phyloP scores from a whole-genome alignment of 306 rosid species.

The Vigna radiata region DNA sequence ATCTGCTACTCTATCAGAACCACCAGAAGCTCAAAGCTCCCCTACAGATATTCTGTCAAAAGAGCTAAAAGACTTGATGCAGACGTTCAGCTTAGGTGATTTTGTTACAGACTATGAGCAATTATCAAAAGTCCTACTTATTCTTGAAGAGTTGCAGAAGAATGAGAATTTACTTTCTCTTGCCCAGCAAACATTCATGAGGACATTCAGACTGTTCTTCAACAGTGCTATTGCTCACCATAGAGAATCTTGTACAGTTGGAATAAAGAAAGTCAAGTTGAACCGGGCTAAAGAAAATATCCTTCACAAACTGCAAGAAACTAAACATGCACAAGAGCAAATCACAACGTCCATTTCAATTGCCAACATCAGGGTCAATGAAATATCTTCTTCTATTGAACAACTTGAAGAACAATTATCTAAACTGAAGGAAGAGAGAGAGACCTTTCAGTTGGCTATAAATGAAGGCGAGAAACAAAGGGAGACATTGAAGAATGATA shows the following conservation, averaged over 20 bases:
- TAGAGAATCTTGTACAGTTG: background rate
- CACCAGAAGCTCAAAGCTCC: background rate
- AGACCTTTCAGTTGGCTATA: background rate
- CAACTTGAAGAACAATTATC: conserved; percentile 24
- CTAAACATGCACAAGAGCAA: conserved; percentile 15
- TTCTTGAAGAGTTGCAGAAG: conserved; percentile 32
- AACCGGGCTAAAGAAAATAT: conserved; percentile 20
- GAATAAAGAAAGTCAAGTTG: conserved; percentile 12
- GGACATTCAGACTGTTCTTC: conserved; percentile 14
- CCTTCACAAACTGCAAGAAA: conserved; percentile 16
- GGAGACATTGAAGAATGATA: conserved; percentile 14
- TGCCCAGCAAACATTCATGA: conserved; percentile 8
- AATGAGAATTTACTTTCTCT: conserved; percentile 14
- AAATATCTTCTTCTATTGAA: conserved; percentile 25
- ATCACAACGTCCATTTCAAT: conserved; percentile 9
- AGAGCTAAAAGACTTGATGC: conserved; percentile 15
- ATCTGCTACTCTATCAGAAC: background rate
- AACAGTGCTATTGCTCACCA: conserved; percentile 7
- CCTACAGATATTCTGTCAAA: background rate
- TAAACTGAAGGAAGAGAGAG: conserved; percentile 14
- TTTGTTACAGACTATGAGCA: conserved; percentile 17
- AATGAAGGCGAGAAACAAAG: conserved; percentile 10
- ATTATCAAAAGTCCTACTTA: conserved; percentile 15
- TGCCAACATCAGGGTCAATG: conserved; percentile 12
- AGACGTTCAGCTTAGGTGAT: conserved; percentile 17